These are phyloP conservation scores for Oryza punctata DNA, from an alignment of 176 grass and related monocot genomes.

Conservation along the genomic window DNA sequence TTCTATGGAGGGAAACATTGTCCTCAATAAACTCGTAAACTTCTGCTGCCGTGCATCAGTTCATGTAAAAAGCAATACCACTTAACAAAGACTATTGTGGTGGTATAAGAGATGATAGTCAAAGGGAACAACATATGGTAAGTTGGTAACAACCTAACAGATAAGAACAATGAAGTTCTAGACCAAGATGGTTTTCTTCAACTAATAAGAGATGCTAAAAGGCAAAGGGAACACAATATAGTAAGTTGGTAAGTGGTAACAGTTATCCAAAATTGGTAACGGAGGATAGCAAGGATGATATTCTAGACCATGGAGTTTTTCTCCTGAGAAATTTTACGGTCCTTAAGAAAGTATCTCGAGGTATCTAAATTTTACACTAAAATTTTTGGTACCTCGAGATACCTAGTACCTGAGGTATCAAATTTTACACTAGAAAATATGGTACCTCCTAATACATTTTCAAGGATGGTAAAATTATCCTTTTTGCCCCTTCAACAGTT, in stretches of 20 bases:
- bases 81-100: neutral
- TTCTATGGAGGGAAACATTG: neutral
- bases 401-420: no score
- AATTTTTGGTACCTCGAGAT: no score
- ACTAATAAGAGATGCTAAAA: neutral
- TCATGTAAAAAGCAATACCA: neutral
- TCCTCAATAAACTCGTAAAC: neutral
- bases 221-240: neutral
- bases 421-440: no score
- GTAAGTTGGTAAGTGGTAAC: no score
- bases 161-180: neutral
- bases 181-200: neutral
- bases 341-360: no score
- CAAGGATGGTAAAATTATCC: no score
- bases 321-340: no score
- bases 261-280: conserved; percentile 3
- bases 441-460: no score
- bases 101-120: neutral
- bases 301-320: neutral
- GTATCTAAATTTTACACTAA: no score
- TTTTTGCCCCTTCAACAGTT: neutral
- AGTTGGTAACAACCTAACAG: no score
- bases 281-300: neutral
- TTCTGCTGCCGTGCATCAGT: neutral
- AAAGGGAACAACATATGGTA: neutral